A percentile compares a stretch with the other conserved stretches of the same genome.
Conservation (phyloP, 208 protist species). For the Novymonas esmeraldas region DNA sequence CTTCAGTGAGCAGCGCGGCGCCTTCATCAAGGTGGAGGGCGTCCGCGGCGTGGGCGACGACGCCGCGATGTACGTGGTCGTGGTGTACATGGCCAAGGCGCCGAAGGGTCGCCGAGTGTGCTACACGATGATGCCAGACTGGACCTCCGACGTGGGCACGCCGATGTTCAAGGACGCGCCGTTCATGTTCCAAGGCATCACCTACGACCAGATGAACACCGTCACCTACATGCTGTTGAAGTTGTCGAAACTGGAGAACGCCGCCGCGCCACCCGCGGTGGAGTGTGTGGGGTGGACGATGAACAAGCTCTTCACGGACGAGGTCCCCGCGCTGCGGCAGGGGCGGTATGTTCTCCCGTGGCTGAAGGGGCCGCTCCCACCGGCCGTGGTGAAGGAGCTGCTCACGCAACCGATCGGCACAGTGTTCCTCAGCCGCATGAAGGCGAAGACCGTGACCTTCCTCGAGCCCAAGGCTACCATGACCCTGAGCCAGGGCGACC, state of each 20-base stretch:
- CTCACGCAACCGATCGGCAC: slow-evolving; percentile 45
- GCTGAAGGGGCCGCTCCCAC: slow-evolving; percentile 39
- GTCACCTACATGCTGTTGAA: slow-evolving; percentile 63
- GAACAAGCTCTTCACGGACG: slow-evolving; percentile 60
- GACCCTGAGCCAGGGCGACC: slow-evolving; percentile 67
- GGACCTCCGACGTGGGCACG: slow-evolving; percentile 56
- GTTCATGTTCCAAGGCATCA: slow-evolving; percentile 42
- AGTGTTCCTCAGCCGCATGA: slow-evolving; percentile 40
- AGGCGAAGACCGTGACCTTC: slow-evolving; percentile 39
- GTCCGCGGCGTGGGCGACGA: slow-evolving; percentile 56
- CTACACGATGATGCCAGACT: slow-evolving; percentile 57
- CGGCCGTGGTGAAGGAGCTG: slow-evolving; percentile 43
- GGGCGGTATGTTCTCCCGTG: slow-evolving; percentile 64
- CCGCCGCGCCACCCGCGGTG: slow-evolving; percentile 13
- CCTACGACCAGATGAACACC: slow-evolving; percentile 29
- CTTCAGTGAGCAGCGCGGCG: slow-evolving; percentile 53
- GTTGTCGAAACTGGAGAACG: slow-evolving; percentile 38
- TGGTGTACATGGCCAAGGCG: slow-evolving; percentile 32
- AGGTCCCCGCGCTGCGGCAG: slow-evolving; percentile 42
- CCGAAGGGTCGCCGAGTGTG: slow-evolving; percentile 23
- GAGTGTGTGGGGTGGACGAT: slow-evolving; percentile 63
- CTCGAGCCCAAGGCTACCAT: slow-evolving; percentile 49
- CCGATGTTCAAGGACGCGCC: slow-evolving; percentile 61
- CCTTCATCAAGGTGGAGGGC: slow-evolving; percentile 60
- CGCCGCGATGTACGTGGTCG: slow-evolving; percentile 50